Evolutionary conservation across 108 stramenopile genomes (phyloP).

Genomic region (Heterococcus sp.): DNA sequence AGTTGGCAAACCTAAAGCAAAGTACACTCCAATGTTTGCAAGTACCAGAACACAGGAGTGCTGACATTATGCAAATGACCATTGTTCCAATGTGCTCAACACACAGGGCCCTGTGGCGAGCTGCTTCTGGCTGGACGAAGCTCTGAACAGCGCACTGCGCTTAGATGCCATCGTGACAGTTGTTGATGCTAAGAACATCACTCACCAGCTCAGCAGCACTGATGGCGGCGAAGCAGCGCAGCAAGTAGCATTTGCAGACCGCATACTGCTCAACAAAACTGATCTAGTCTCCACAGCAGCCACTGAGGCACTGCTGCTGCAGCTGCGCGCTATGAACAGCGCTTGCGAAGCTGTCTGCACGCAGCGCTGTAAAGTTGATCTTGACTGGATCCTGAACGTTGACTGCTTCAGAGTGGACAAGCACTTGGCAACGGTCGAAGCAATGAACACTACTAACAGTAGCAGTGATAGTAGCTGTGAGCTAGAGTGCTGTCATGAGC

Average conservation of each 20-base stretch:
- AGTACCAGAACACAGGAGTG: too few species aligned
- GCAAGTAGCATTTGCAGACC: conserved; percentile 80
- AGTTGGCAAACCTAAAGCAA: too few species aligned
- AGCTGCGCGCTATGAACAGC: conserved; percentile 66
- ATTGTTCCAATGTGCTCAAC: too few species aligned
- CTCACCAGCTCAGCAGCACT: conserved; percentile 69
- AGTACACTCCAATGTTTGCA: too few species aligned
- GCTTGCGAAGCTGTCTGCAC: conserved; percentile 72
- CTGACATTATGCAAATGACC: too few species aligned
- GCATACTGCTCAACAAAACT: conserved; percentile 59
- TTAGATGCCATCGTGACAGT: conserved; percentile 89
- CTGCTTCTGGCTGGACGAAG: conserved; percentile 92
- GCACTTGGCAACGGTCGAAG: not conserved
- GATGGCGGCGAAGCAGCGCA: conserved; percentile 80
- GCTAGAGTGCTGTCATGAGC: not conserved
- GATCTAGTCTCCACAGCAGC: conserved; percentile 50
- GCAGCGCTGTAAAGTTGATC: conserved; percentile 71
- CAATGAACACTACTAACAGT: not conserved
- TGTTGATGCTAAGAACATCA: conserved; percentile 85
- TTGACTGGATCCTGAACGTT: conserved; percentile 78
- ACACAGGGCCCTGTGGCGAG: conserved; percentile 75
- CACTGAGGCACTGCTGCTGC: conserved; percentile 45
- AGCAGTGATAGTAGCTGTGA: not conserved
- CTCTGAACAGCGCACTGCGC: conserved; percentile 61
- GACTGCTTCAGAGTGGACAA: conserved; percentile 77